phyloP scores from a whole-genome alignment of 106 monocot genomes.

The Agapanthus africanus region DNA sequence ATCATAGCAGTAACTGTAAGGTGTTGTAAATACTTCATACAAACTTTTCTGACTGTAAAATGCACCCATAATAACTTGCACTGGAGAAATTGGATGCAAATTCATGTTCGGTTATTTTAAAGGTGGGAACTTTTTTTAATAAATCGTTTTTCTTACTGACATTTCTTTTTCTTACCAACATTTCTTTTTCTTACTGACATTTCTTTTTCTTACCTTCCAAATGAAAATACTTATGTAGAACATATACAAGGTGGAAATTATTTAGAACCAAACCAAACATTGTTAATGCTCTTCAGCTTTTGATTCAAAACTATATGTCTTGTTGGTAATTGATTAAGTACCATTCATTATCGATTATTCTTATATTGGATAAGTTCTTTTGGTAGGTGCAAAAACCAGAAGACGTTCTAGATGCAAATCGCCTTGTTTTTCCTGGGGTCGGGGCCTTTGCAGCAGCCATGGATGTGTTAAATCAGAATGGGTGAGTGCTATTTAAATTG shows the following conservation, averaged over 20 bases:
- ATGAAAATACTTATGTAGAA: background rate
- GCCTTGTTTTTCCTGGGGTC: slow-evolving; percentile 79
- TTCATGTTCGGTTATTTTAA: no score
- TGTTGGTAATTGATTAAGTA: background rate
- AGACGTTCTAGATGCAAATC: slow-evolving; percentile 60
- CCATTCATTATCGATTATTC: background rate
- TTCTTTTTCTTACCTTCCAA: background rate
- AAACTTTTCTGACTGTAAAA: no score
- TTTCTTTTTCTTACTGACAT: background rate
- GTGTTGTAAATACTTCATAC: no score
- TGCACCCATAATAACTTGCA: no score
- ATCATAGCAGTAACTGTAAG: no score
- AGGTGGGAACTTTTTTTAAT: no score
- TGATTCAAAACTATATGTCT: no score
- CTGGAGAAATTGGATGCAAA: no score
- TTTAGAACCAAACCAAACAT: background rate
- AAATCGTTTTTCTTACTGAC: no score
- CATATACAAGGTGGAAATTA: background rate
- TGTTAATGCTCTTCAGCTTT: background rate
- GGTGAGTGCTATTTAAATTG: slow-evolving; percentile 22
- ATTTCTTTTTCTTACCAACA: background rate
- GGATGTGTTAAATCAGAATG: slow-evolving; percentile 53
- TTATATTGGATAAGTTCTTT: background rate
- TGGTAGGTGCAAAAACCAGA: slow-evolving; percentile 58
- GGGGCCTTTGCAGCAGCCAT: slow-evolving; percentile 86